Base-by-base conservation (phyloP, 257 asterid genomes). In the Solanum pinnatisectum region DNA sequence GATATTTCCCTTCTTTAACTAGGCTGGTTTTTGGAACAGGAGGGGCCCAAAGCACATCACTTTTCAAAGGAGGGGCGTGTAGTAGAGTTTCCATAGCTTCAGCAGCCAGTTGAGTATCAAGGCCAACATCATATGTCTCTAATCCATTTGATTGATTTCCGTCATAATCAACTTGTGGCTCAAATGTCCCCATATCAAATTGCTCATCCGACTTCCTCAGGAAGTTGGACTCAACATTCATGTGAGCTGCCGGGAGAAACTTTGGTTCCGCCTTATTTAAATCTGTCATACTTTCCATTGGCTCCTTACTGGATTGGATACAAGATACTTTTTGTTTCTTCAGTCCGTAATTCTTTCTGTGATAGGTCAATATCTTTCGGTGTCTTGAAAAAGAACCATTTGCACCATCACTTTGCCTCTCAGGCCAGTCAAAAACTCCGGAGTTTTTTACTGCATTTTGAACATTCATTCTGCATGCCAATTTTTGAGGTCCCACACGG, bases 31-130 rank as follows among this genome's bases (percentile, higher is more conserved):
- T 87, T 63, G 94, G 83, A 88, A 78, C 88, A 86, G 88, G 91
- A 90, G 86, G 86, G 84, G 88, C 63, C 86, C 71, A 85, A 89
- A 88, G 52, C 88, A 87, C 87, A 83, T 88, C 89, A 74, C 27
- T 87, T 74, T 86, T 56, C 74, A 93, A 92, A 87, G 92, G 91
- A 87, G 88, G 87, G 78, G 94, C 91, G 84, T 90, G 87, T 36
- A 89, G 32, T 90, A 96, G 92, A 70, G 92, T 92, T 93, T 94
- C 95, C 98, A 96, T 95, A 84, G 98, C 99, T 94, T 95, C 99
- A 88, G 95, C 98, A 59, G 99, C 98, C 79, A 95, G 90, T 90
- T 96, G 99, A 89, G 98, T 96, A 90, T 93, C 95, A 90, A 90
- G 70, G 36, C 98, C 98, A 86, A 94, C 90, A 89, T 91, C 94